These are phyloP conservation scores for Mucor mucedo DNA, from an alignment of 371 early-diverging fungal species.

Conservation along the genomic window DNA sequence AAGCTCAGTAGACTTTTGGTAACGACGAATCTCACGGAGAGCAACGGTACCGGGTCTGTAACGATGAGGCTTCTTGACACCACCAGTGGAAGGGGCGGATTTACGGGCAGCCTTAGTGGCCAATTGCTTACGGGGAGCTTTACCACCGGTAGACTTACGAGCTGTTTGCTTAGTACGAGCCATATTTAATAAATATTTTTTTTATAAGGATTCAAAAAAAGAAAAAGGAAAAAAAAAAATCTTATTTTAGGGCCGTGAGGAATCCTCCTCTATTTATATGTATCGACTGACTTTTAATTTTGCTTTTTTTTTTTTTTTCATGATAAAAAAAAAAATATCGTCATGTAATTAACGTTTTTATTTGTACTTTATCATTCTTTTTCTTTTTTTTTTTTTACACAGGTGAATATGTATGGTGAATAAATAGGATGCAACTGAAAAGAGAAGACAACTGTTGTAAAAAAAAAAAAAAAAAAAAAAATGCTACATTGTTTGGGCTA, in stretches of 20 bases:
- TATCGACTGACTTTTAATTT: conserved; percentile 20
- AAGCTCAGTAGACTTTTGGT: conserved; percentile 97
- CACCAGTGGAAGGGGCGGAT: conserved; percentile 56
- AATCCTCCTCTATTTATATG: conserved; percentile 21
- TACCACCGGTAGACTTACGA: conserved; percentile 99
- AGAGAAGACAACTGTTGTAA: too few relatives aligned
- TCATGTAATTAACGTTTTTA: too few relatives aligned
- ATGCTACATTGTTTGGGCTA: too few relatives aligned
- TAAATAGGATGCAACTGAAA: too few relatives aligned
- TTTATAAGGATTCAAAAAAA: too few relatives aligned
- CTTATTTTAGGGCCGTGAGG: conserved; percentile 9
- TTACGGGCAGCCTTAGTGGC: conserved; percentile 91
- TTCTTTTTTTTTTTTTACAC: too few relatives aligned
- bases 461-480: too few relatives aligned
- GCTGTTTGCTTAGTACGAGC: conserved; percentile 99
- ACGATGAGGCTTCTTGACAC: conserved; percentile 84
- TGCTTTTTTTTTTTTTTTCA: too few relatives aligned
- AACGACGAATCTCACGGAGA: conserved; percentile 96
- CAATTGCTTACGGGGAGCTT: conserved; percentile 97
- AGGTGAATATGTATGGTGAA: too few relatives aligned
- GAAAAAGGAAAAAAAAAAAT: conserved; percentile 23
- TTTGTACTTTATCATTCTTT: too few relatives aligned
- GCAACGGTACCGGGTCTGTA: conserved; percentile 91
- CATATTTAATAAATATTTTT: conserved; percentile 57
- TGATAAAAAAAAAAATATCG: not conserved